Conservation (phyloP, 164 flowering plant genomes). For the Nymphaea thermarum region DNA sequence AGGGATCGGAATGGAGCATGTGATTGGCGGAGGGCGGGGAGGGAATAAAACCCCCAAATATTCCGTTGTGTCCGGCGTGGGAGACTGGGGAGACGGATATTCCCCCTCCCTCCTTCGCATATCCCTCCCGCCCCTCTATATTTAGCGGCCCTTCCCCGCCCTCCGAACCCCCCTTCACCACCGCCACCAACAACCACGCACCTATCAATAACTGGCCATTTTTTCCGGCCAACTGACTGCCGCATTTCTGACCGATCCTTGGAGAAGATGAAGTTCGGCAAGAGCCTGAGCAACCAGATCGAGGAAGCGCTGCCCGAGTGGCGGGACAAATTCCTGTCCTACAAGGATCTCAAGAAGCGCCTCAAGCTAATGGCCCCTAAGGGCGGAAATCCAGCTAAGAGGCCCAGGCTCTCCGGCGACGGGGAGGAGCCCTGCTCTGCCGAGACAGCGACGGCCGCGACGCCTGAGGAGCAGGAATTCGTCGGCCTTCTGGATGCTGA, state of each 20-base stretch:
- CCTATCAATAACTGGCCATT: too few species aligned
- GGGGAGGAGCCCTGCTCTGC: conserved; percentile 9
- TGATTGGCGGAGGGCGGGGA: background rate
- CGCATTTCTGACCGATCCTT: background rate
- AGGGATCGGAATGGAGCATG: too few species aligned
- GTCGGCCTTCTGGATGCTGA: conserved; percentile 58
- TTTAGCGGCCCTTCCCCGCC: background rate
- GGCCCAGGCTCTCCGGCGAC: background rate
- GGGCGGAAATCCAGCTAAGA: conserved; percentile 5
- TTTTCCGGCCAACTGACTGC: background rate
- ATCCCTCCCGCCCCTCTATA: background rate
- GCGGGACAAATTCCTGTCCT: conserved; percentile 81
- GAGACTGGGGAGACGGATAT: background rate
- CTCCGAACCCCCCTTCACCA: background rate
- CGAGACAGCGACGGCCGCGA: conserved; percentile 15
- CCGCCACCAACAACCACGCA: background rate
- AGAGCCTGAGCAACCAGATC: conserved; percentile 73
- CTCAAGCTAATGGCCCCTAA: conserved; percentile 46
- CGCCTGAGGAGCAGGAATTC: conserved; percentile 59
- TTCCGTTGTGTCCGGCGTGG: background rate
- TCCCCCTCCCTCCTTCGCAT: background rate
- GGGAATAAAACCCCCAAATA: background rate
- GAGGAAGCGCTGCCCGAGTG: conserved; percentile 85
- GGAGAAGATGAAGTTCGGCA: conserved; percentile 70
- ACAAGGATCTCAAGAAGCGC: conserved; percentile 73